Evolutionary conservation across 495 filamentous ascomycete species (phyloP).

Genomic region (Trichoderma virens): DNA sequence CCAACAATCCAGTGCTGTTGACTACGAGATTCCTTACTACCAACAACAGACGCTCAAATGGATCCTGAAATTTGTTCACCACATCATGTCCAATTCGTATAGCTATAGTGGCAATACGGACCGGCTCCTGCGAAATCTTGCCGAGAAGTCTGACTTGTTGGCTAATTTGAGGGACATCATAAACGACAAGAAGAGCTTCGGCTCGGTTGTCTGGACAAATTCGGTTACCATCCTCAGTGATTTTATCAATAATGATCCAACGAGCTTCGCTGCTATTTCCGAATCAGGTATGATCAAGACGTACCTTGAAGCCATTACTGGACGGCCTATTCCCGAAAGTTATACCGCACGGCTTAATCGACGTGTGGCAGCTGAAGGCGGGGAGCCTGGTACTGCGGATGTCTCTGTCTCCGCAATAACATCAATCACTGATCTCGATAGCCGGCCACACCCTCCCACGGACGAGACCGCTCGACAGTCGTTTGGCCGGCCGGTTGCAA

Average conservation of each 20-base stretch:
- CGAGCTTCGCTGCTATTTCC: conserved; percentile 89
- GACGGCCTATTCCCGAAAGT: conserved; percentile 37
- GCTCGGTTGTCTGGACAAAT: conserved; percentile 88
- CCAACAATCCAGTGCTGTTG: conserved; percentile 72
- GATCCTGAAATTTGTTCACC: conserved; percentile 92
- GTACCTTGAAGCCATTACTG: conserved; percentile 74
- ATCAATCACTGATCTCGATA: conserved; percentile 32
- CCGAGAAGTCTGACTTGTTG: conserved; percentile 83
- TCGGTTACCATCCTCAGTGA: conserved; percentile 83
- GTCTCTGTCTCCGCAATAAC: conserved; percentile 19
- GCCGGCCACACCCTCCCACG: conserved; percentile 36
- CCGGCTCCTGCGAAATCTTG: conserved; percentile 81
- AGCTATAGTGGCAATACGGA: conserved; percentile 70
- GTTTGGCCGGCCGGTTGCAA: conserved; percentile 45
- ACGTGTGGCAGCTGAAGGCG: conserved; percentile 28
- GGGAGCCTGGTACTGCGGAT: conserved; percentile 28
- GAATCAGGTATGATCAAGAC: conserved; percentile 86
- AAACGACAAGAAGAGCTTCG: conserved; percentile 66
- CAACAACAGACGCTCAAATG: conserved; percentile 88
- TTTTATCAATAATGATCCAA: conserved; percentile 98
- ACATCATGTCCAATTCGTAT: conserved; percentile 76
- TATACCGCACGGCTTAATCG: conserved; percentile 26
- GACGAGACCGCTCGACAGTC: conserved; percentile 32
- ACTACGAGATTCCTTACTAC: conserved; percentile 87
- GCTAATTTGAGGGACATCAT: conserved; percentile 74